Percentiles rank a stretch among this genome's conserved stretches.
Conservation (phyloP, 1,284 basidiomycete species). For the Wolfiporia cocos region DNA sequence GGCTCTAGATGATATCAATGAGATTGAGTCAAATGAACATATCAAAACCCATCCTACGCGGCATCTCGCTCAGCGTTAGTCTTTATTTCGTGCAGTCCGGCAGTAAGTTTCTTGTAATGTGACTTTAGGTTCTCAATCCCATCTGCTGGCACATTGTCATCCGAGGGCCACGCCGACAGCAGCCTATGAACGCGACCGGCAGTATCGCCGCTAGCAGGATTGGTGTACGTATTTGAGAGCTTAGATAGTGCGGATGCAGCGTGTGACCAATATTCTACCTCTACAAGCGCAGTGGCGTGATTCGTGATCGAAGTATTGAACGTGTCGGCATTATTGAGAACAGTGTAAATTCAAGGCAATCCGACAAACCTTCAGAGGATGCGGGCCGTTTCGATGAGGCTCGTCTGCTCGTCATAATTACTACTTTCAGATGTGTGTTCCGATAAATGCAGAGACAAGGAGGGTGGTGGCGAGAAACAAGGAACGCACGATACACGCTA, state of each 20-base stretch:
- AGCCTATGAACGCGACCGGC: slow-evolving; percentile 67
- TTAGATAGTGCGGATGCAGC: slow-evolving; percentile 48
- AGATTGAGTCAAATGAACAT: slow-evolving; percentile 4
- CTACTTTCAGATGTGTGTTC: background rate
- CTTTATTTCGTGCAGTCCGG: slow-evolving; percentile 58
- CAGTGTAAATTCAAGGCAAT: too few species aligned
- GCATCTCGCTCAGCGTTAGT: slow-evolving; percentile 53
- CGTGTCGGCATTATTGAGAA: background rate
- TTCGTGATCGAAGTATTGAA: background rate
- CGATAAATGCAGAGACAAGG: too few species aligned
- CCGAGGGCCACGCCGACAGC: slow-evolving; percentile 62
- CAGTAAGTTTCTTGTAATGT: slow-evolving; percentile 53
- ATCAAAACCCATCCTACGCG: slow-evolving; percentile 37
- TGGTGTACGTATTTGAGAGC: slow-evolving; percentile 49
- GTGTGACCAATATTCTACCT: slow-evolving; percentile 67
- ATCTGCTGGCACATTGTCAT: slow-evolving; percentile 62
- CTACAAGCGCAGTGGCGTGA: too few species aligned
- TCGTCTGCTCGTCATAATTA: slow-evolving; percentile 48
- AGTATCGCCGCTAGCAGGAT: slow-evolving; percentile 44
- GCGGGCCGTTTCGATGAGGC: slow-evolving; percentile 45
- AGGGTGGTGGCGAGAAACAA: too few species aligned
- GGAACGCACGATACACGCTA: too few species aligned
- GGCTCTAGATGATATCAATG: slow-evolving; percentile 35
- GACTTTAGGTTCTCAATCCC: slow-evolving; percentile 58
- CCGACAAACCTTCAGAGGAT: slow-evolving; percentile 48